phyloP scores from a whole-genome alignment of 495 filamentous ascomycete species.

The Thermothielavioides terrestris region DNA sequence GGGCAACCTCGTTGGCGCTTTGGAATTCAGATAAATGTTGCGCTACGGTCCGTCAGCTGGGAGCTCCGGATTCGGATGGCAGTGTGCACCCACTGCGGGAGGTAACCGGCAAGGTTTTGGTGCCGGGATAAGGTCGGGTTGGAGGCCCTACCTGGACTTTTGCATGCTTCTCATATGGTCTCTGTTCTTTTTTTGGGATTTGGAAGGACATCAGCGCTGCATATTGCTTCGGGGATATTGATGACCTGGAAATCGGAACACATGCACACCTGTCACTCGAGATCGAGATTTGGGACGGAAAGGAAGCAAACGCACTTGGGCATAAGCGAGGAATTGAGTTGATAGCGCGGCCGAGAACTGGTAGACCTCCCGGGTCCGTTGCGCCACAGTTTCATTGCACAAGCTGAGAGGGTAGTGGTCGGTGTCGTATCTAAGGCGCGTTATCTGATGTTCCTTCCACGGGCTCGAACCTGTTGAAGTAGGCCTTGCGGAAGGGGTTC shows the following conservation, averaged over 20 bases:
- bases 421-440: constrained; percentile 21
- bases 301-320: too few relatives aligned
- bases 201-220: constrained; percentile 7
- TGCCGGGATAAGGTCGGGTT: too few relatives aligned
- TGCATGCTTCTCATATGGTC: too few relatives aligned
- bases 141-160: too few relatives aligned
- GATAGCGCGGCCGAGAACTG: not conserved
- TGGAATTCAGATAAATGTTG: constrained; percentile 77
- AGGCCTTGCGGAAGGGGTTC: constrained; percentile 69
- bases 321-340: not conserved
- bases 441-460: not conserved
- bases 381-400: constrained; percentile 18
- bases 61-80: not conserved
- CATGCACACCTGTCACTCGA: not conserved
- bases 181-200: not conserved
- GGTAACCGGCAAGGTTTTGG: too few relatives aligned
- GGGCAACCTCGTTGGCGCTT: constrained; percentile 67
- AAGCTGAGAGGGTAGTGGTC: constrained; percentile 14
- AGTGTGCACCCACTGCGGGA: too few relatives aligned
- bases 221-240: not conserved
- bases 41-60: not conserved
- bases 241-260: not conserved
- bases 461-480: constrained; percentile 38
- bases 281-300: too few relatives aligned
- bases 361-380: not conserved